These are phyloP conservation scores for Escallonia herrerae DNA, from an alignment of 129 eudicot species.

Conservation along the genomic window DNA sequence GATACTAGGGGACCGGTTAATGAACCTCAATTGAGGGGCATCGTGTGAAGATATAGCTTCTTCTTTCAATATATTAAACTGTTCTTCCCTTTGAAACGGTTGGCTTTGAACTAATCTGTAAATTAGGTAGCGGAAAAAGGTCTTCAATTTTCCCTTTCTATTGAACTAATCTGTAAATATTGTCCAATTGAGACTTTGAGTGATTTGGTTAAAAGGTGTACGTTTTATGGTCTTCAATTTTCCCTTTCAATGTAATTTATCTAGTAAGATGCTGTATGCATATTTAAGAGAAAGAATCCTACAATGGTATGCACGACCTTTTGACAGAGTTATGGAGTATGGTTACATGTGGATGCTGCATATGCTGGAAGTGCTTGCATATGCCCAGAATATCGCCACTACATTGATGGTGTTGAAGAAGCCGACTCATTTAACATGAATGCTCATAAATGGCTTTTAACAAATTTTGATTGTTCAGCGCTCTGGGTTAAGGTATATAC, in stretches of 20 bases:
- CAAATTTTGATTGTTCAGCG: conserved; percentile 93
- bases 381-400: conserved; percentile 85
- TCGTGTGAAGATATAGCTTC: neutral
- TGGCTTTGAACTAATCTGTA: too few relatives aligned
- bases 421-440: conserved; percentile 96
- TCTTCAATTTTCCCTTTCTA: too few relatives aligned
- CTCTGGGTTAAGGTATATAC: conserved; percentile 83
- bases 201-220: too few relatives aligned
- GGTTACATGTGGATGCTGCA: conserved; percentile 99
- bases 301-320: conserved; percentile 8
- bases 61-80: neutral
- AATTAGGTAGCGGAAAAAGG: too few relatives aligned
- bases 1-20: too few relatives aligned
- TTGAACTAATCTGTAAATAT: too few relatives aligned
- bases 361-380: conserved; percentile 98
- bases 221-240: too few relatives aligned
- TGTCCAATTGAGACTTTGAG: too few relatives aligned
- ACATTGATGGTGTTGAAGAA: conserved; percentile 79
- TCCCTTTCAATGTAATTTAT: too few relatives aligned
- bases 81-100: too few relatives aligned
- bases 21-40: neutral
- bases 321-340: conserved; percentile 61
- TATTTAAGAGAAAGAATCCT: too few relatives aligned
- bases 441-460: conserved; percentile 91
- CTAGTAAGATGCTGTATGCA: too few relatives aligned